phyloP scores from a whole-genome alignment of 2,329 filamentous ascomycete species.

The Monosporascus sp. region DNA sequence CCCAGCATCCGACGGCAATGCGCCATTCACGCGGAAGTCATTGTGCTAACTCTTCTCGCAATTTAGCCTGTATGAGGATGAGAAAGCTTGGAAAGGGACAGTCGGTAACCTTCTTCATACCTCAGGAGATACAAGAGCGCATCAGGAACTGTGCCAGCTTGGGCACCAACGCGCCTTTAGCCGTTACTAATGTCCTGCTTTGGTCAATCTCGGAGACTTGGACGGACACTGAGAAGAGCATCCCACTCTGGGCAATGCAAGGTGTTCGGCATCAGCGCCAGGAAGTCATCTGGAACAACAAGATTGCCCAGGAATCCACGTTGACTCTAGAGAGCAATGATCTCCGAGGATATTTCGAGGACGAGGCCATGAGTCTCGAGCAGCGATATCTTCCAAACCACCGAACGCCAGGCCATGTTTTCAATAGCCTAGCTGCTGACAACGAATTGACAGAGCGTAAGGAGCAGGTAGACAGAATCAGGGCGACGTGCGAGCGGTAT shows the following conservation, averaged over 20 bases:
- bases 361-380: conserved; percentile 6
- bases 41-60: not conserved
- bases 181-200: not conserved
- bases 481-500: conserved; percentile 5
- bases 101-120: conserved; percentile 55
- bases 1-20: not conserved
- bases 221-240: conserved; percentile 1
- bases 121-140: conserved; percentile 47
- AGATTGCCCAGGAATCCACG: not conserved
- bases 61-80: conserved; percentile 66
- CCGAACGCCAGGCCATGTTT: not conserved
- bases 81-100: conserved; percentile 63
- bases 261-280: conserved; percentile 6
- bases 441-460: not conserved
- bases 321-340: not conserved
- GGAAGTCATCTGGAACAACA: conserved; percentile 4
- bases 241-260: conserved; percentile 11
- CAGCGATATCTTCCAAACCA: conserved; percentile 3
- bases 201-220: conserved; percentile 10
- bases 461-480: not conserved
- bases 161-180: not conserved
- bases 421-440: not conserved
- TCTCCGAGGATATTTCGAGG: conserved; percentile 2
- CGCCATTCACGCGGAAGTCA: not conserved
- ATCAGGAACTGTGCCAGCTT: not conserved